Evolutionary conservation across 1,139 yeast species (phyloP).

Genomic region (Saccharomycopsis hybrid): DNA sequence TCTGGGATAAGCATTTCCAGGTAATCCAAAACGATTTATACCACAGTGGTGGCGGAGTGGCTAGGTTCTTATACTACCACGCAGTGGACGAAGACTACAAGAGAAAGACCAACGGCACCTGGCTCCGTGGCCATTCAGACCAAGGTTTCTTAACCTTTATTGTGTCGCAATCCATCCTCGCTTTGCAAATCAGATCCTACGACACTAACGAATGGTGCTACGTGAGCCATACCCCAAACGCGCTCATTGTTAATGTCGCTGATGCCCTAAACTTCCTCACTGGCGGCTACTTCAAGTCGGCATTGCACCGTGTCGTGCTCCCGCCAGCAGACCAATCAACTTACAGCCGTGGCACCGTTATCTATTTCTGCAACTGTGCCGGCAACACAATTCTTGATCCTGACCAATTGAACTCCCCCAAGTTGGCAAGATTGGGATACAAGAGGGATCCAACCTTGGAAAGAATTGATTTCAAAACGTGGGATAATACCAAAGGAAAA

Average conservation of each 20-base stretch:
- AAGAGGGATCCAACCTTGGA: constrained; percentile 34
- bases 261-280: constrained; percentile 43
- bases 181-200: constrained; percentile 43
- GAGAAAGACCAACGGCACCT: constrained; percentile 30
- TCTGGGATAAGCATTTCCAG: constrained; percentile 32
- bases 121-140: constrained; percentile 38
- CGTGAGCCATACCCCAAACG: constrained; percentile 39
- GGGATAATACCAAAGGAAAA: constrained; percentile 38
- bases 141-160: constrained; percentile 45
- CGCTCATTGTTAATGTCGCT: constrained; percentile 44
- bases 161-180: constrained; percentile 31
- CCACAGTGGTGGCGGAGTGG: constrained; percentile 37
- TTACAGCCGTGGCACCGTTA: constrained; percentile 37
- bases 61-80: constrained; percentile 38
- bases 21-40: constrained; percentile 27
- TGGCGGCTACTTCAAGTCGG: constrained; percentile 44
- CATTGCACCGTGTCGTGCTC: constrained; percentile 40
- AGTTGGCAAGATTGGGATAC: constrained; percentile 31
- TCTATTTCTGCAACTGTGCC: constrained; percentile 38
- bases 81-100: constrained; percentile 27
- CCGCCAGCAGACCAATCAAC: constrained; percentile 40
- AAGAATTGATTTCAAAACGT: constrained; percentile 31
- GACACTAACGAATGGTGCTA: constrained; percentile 41
- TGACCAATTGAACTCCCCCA: constrained; percentile 35
- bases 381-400: constrained; percentile 34